Evolutionary conservation across 192 early-diverging fungal genomes (phyloP), one percentile per base, ranked within the genome.

Genomic region (Gamsiella multidivaricata): DNA sequence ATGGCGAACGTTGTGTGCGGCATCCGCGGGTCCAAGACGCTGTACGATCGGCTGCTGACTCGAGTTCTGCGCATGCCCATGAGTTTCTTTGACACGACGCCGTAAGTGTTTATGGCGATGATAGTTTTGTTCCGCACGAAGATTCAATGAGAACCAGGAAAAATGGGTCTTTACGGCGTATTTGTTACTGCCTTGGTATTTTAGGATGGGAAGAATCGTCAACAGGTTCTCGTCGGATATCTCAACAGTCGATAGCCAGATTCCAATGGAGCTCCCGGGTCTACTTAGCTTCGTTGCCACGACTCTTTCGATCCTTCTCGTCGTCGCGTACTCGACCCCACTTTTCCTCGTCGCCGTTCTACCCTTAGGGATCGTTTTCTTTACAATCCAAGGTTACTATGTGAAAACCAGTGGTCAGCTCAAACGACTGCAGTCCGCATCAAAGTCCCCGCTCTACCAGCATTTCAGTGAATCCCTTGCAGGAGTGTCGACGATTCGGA

Each of bases 211-310:
- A 50, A 59, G 82, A 5, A 89, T 91, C 29, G 25, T 93, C 73
- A 98, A 96, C 79, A 76, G 97, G 50, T 96, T 95, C 65, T 92
- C 93, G 3, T 89, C 91, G 15, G 94, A 98, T 85, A 88, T 97
- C 75, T 85, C 87, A 25, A 84, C 88, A 3, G 75, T 96, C 61
- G 95, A 96, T 69, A 85, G 86, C 34, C 42, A 33, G 0, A 63
- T 89, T n/a, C 83, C 87, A 25, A 82, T 84, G 17, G 39, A 59
- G 11, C 50, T 87, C n/a, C 68, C 78, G 5, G 87, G 75, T 63
- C 84, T 88, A 12, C 47, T 91, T 26, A 51, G 60, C 18, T 82
- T 84, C 12, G 43, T 81, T 22, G 31, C 91, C 26, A 79, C 68
- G 25, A 86, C 83, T 11, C 43, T 81, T 28, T 73, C 81, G 25